phyloP scores from a whole-genome alignment of 2,329 filamentous ascomycete genomes.

The Sarocladiaceae sp. region DNA sequence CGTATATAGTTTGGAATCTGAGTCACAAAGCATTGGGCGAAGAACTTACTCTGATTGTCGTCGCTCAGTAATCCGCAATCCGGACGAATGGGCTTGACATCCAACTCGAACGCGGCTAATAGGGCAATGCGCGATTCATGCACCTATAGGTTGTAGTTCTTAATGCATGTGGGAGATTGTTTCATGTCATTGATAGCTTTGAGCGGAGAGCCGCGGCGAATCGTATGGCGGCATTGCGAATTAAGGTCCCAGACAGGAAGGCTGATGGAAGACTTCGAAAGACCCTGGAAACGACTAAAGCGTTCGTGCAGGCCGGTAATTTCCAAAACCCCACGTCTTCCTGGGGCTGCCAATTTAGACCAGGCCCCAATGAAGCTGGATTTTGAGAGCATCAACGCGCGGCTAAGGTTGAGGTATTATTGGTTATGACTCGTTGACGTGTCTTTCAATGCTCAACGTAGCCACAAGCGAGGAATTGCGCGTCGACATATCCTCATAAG shows the following conservation, averaged over 20 bases:
- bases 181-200: neutral
- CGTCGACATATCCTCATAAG: too few relatives aligned
- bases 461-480: too few relatives aligned
- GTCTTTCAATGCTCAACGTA: neutral
- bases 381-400: neutral
- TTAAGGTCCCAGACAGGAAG: neutral
- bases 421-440: neutral
- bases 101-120: neutral
- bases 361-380: neutral
- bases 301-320: neutral
- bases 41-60: too few relatives aligned
- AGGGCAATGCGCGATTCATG: neutral
- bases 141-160: neutral
- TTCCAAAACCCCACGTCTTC: constrained; percentile 2
- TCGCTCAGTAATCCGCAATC: too few relatives aligned
- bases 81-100: too few relatives aligned
- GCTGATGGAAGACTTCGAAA: constrained; percentile 5
- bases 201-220: neutral
- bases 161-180: neutral
- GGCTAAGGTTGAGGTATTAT: neutral
- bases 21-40: too few relatives aligned
- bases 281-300: neutral
- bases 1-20: too few relatives aligned
- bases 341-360: constrained; percentile 5
- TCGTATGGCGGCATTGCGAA: neutral